phyloP scores from a whole-genome alignment of 108 stramenopile genomes.

The Skeletonema marinoi region DNA sequence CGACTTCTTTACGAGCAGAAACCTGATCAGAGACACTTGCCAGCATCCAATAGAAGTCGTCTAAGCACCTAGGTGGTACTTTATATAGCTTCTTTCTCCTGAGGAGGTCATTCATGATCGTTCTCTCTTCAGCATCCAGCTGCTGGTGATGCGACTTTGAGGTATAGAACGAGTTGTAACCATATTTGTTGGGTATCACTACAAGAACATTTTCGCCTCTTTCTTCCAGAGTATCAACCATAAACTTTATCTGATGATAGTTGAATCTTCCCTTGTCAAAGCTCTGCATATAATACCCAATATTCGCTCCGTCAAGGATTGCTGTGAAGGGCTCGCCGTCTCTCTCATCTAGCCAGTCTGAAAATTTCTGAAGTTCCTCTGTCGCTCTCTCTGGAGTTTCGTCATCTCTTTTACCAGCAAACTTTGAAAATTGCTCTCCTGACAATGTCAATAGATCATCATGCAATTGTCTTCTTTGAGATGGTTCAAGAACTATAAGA shows the following conservation, averaged over 20 bases:
- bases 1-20: conserved; percentile 42
- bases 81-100: conserved; percentile 47
- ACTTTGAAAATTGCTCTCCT: conserved; percentile 47
- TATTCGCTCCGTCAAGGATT: conserved; percentile 59
- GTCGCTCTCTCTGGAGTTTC: conserved; percentile 29
- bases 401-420: conserved; percentile 31
- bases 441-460: conserved; percentile 54
- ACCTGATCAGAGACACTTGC: conserved; percentile 75
- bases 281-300: conserved; percentile 80
- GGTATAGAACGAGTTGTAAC: conserved; percentile 34
- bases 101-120: conserved; percentile 46
- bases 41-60: conserved; percentile 92
- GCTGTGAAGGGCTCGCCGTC: conserved; percentile 82
- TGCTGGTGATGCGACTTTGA: conserved; percentile 25
- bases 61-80: conserved; percentile 69
- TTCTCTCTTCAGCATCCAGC: conserved; percentile 20
- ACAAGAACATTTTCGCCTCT: conserved; percentile 81
- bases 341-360: conserved; percentile 68
- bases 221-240: conserved; percentile 49
- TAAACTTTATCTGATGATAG: conserved; percentile 53
- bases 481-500: conserved; percentile 62
- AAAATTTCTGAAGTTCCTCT: conserved; percentile 58
- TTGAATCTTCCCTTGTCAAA: conserved; percentile 78
- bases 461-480: conserved; percentile 63
- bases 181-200: conserved; percentile 80